Evolutionary conservation across 2,329 filamentous ascomycete species (phyloP).

Genomic region (Aaosphaeria pasadenensis): DNA sequence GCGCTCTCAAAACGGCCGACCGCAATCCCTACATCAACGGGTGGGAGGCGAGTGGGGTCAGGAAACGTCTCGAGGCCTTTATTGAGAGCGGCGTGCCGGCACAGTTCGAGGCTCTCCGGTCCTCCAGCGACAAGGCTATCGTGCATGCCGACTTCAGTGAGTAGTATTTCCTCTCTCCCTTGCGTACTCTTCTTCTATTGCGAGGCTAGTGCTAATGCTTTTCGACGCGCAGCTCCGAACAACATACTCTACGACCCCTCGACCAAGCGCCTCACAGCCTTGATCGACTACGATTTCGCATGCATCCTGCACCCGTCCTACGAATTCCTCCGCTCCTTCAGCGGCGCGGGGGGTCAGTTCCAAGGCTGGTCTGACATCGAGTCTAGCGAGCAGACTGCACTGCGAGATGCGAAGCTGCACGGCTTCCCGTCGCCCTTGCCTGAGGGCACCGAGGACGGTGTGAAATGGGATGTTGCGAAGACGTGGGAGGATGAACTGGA

Average conservation of each 20-base stretch:
- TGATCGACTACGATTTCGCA: neutral
- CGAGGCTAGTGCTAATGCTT: too few species aligned
- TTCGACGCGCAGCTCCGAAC: neutral
- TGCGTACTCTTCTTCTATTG: too few species aligned
- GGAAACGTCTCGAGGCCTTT: neutral
- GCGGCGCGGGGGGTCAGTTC: slow-evolving; percentile 18
- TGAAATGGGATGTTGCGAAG: slow-evolving; percentile 19
- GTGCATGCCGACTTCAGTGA: neutral
- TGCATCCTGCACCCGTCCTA: neutral
- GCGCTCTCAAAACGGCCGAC: neutral
- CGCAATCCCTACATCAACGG: neutral
- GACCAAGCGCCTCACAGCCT: neutral
- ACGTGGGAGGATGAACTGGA: slow-evolving; percentile 19
- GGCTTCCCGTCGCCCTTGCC: slow-evolving; percentile 19
- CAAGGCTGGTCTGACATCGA: slow-evolving; percentile 30
- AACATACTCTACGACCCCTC: neutral
- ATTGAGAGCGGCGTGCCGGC: neutral
- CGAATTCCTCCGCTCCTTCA: neutral
- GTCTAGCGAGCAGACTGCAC: slow-evolving; percentile 15
- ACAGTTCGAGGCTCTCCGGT: neutral
- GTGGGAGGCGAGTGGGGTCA: neutral
- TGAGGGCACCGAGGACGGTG: slow-evolving; percentile 1
- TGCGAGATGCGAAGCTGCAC: slow-evolving; percentile 20
- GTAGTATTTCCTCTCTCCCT: too few species aligned
- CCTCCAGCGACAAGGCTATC: neutral